Conservation (phyloP, 306 rosid genomes). For the Argentina anserina region DNA sequence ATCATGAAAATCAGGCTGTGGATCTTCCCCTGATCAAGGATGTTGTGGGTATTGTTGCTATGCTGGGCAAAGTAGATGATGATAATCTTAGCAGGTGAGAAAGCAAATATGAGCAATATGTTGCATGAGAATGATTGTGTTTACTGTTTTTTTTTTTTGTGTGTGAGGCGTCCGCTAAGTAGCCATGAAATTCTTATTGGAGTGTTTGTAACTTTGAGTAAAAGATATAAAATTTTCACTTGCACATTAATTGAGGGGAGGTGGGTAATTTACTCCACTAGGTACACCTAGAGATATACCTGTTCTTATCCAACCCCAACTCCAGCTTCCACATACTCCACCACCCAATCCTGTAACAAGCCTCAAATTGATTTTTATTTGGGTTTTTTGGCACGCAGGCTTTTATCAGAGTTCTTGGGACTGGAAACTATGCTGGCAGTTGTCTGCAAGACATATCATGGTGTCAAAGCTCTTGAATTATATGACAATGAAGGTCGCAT, state of each 20-base stretch:
- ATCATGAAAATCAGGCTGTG: conserved; percentile 49
- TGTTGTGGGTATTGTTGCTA: conserved; percentile 73
- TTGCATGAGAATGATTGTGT: neutral
- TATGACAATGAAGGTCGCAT: conserved; percentile 63
- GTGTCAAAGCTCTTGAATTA: conserved; percentile 65
- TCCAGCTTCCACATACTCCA: neutral
- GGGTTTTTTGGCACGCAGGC: conserved; percentile 50
- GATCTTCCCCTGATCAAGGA: conserved; percentile 47
- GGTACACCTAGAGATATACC: neutral
- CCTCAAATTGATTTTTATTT: neutral
- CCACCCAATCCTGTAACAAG: neutral
- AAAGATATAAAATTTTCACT: neutral
- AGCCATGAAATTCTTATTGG: neutral
- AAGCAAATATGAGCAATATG: neutral
- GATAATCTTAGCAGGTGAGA: conserved; percentile 66
- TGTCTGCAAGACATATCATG: conserved; percentile 75
- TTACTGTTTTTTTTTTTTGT: neutral
- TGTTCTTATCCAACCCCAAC: neutral
- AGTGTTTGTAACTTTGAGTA: neutral
- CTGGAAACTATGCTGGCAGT: conserved; percentile 68
- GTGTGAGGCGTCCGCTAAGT: neutral
- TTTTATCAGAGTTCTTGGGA: conserved; percentile 82
- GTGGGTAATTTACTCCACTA: neutral
- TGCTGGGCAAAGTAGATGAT: conserved; percentile 61
- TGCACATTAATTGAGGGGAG: neutral